These are phyloP conservation scores for Trichomonascus vanleenenianus DNA, from an alignment of 805 yeast species.

Conservation along the genomic window DNA sequence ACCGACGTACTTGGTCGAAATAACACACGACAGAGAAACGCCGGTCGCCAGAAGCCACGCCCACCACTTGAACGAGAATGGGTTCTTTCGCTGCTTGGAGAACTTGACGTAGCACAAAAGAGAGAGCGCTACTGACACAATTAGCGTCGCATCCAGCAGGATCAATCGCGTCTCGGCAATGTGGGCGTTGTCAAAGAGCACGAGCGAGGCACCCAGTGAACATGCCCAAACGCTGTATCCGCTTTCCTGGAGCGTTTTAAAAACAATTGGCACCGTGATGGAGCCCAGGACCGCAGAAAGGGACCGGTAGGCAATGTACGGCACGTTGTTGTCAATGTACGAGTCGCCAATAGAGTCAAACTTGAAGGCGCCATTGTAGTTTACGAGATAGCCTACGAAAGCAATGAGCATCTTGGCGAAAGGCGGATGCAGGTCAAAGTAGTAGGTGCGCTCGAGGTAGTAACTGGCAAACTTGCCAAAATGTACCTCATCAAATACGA, in stretches of 20 bases:
- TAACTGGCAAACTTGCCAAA: constrained; percentile 42
- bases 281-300: constrained; percentile 77
- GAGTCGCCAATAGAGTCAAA: constrained; percentile 84
- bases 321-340: constrained; percentile 71
- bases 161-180: constrained; percentile 85
- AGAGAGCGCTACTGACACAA: constrained; percentile 74
- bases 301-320: constrained; percentile 76
- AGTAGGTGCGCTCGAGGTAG: constrained; percentile 82
- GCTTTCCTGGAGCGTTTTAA: constrained; percentile 76
- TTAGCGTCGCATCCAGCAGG: constrained; percentile 82
- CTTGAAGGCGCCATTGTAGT: constrained; percentile 87
- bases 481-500: constrained; percentile 47
- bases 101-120: constrained; percentile 74
- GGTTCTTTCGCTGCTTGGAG: constrained; percentile 54
- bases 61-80: constrained; percentile 77
- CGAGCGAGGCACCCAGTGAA: constrained; percentile 64
- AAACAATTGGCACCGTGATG: constrained; percentile 74
- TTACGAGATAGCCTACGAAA: constrained; percentile 76
- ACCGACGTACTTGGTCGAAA: constrained; percentile 95
- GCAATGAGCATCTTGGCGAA: constrained; percentile 93
- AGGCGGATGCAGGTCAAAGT: constrained; percentile 97
- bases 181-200: constrained; percentile 85
- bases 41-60: constrained; percentile 83
- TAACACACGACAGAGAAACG: constrained; percentile 77
- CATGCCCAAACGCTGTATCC: constrained; percentile 75